phyloP scores from a whole-genome alignment of 148 eudicot species.

The Silene conica region DNA sequence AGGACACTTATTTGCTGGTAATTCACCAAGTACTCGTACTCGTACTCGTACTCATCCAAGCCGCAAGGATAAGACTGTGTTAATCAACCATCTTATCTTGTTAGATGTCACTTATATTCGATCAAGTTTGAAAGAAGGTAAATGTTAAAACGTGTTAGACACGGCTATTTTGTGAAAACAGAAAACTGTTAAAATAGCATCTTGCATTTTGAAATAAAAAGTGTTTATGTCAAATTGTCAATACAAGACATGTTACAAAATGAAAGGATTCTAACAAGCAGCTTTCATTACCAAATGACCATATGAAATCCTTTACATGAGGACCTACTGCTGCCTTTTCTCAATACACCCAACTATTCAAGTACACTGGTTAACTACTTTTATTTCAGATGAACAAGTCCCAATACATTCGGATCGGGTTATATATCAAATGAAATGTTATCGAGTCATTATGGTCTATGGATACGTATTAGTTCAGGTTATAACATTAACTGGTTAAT shows the following conservation, averaged over 20 bases:
- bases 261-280: not conserved
- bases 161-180: too few relatives aligned
- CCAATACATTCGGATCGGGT: not conserved
- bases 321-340: not conserved
- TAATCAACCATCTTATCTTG: not conserved
- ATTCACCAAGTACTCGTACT: not conserved
- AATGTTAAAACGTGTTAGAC: not conserved
- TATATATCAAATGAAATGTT: not conserved
- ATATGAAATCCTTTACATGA: not conserved
- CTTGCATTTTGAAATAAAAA: not conserved
- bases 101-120: not conserved
- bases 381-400: not conserved
- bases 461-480: not conserved
- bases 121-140: not conserved
- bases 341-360: not conserved
- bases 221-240: not conserved
- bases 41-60: too few relatives aligned
- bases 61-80: not conserved
- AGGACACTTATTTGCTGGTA: conserved; percentile 4
- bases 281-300: conserved; percentile 1
- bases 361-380: not conserved
- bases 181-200: too few relatives aligned
- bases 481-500: too few relatives aligned
- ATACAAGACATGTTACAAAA: not conserved
- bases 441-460: not conserved